A percentile compares a stretch with the other conserved stretches of the same genome.
phyloP scores from a whole-genome alignment of 768 basidiomycete genomes.

The Chalciporus piperatus region DNA sequence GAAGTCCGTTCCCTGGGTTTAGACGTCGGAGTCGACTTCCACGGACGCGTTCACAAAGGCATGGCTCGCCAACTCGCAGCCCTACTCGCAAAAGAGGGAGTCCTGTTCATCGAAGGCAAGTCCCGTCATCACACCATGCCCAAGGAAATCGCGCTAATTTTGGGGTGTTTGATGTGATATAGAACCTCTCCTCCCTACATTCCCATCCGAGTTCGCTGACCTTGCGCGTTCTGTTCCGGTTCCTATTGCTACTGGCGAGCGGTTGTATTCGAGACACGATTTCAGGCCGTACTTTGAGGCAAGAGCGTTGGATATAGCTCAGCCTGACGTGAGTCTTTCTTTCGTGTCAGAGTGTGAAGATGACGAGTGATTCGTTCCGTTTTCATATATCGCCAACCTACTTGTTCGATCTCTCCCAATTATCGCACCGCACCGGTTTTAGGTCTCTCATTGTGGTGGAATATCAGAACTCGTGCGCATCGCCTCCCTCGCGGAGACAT shows the following conservation, averaged over 20 bases:
- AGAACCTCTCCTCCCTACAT: conserved; percentile 60
- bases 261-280: conserved; percentile 60
- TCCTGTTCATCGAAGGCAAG: conserved; percentile 64
- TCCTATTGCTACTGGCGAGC: conserved; percentile 64
- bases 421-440: not conserved
- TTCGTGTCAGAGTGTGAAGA: not conserved
- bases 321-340: conserved; percentile 56
- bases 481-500: conserved; percentile 58
- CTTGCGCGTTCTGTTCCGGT: conserved; percentile 51
- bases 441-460: conserved; percentile 60
- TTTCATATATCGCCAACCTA: not conserved
- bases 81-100: conserved; percentile 54
- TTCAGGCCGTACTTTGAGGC: conserved; percentile 64
- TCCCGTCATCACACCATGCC: not conserved
- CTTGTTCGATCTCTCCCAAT: not conserved
- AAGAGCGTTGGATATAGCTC: conserved; percentile 64
- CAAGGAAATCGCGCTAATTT: not conserved
- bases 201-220: conserved; percentile 60
- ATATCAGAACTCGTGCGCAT: conserved; percentile 60
- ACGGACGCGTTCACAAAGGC: conserved; percentile 65
- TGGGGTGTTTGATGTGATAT: not conserved
- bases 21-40: conserved; percentile 70
- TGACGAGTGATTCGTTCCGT: not conserved
- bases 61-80: conserved; percentile 69
- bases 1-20: conserved; percentile 51